Evolutionary conservation across 768 basidiomycete genomes (phyloP), one percentile per base, ranked within the genome.

Genomic region (Trametes maxima): DNA sequence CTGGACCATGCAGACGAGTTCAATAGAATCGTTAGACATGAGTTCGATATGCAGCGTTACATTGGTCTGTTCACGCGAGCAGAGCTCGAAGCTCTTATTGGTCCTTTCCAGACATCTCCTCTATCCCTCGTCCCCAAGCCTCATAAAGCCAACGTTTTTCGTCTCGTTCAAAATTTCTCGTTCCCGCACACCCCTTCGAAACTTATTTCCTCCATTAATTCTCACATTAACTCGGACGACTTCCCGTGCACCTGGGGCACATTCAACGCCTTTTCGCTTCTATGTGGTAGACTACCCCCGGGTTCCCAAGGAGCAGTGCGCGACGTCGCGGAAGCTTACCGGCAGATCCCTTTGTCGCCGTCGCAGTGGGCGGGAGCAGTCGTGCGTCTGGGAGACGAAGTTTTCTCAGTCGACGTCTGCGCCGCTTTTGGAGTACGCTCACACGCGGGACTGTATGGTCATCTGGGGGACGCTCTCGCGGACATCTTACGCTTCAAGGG

Each of bases 181-280:
- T 77, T 11, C 16, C 72, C 71, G 0, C 35, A 54, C 6, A 2
- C 5, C 0, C 22, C 49, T 14, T 43, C 62, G 10, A 36, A 17
- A 14, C 5, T 28, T 54, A 54, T 28, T 19, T 53, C 57, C 0
- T 75, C 75, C 0, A 70, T 76, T 43, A 76, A 76, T 57, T 67
- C 45, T 1, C 12, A n/a, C 4, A 75, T 82, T 8, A 49, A 76
- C 40, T 64, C 77, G 0, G 51, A 68, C n/a, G 14, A 63, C 17
- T 73, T 76, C 56, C 80, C 79, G 0, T 78, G 77, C 67, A 77
- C 75, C 0, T 82, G 79, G 80, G 78, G 78, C 0, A 80, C 78
- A 0, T 82, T 82, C 51, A 50, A 65, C 0, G 67, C 71, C 0
- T 59, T 79, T 0, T 74, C 64, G 19, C 57, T 71, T 17, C 52